phyloP scores from a whole-genome alignment of 441 rosid species.

The Francoa sonchifolia region DNA sequence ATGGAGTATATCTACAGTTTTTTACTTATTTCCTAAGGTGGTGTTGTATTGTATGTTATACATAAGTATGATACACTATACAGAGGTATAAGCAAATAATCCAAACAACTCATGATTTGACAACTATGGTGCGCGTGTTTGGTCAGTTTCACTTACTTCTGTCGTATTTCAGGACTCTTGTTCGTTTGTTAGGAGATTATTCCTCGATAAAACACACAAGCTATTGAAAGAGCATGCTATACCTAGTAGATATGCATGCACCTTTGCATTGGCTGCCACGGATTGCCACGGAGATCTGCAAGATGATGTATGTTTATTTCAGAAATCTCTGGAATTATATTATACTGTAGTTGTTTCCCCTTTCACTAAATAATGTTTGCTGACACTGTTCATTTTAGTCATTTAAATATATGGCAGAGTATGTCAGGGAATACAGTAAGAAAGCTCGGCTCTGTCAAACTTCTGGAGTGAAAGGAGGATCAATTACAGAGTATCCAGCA shows the following conservation, averaged over 20 bases:
- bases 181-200: constrained; percentile 36
- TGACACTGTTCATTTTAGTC: constrained; percentile 33
- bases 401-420: constrained; percentile 53
- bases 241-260: constrained; percentile 83
- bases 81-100: background rate
- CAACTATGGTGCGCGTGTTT: constrained; percentile 1
- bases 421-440: constrained; percentile 42
- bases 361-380: constrained; percentile 16
- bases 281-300: constrained; percentile 49
- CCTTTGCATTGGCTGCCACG: constrained; percentile 52
- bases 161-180: constrained; percentile 53
- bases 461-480: constrained; percentile 30
- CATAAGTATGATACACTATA: too few relatives aligned
- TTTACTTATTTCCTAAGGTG: too few relatives aligned
- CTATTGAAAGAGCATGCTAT: constrained; percentile 46
- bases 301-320: constrained; percentile 41
- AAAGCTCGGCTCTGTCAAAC: constrained; percentile 36
- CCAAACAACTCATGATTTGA: background rate
- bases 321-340: constrained; percentile 9
- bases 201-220: constrained; percentile 54
- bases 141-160: constrained; percentile 1
- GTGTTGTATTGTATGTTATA: too few relatives aligned
- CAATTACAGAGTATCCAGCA: constrained; percentile 53
- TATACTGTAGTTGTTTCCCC: constrained; percentile 1
- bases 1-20: too few relatives aligned